A percentile compares a stretch with the other conserved stretches of the same genome.
These are phyloP conservation scores for Ogataea salicorniae DNA, from an alignment of 805 yeast genomes.

Conservation along the genomic window DNA sequence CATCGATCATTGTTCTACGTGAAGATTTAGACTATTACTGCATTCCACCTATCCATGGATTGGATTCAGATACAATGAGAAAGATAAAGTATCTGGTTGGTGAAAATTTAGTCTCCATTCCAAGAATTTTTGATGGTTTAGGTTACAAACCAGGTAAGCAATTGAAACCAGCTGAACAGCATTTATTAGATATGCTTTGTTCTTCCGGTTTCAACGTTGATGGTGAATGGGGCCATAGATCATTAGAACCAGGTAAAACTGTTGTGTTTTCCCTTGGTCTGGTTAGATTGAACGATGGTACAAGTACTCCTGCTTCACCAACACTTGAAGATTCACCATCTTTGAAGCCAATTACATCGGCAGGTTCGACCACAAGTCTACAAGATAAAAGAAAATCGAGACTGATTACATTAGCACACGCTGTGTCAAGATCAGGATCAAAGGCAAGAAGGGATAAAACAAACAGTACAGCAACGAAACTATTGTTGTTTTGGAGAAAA, in stretches of 20 bases:
- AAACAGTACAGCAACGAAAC: constrained; percentile 42
- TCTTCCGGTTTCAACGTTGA: constrained; percentile 70
- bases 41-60: constrained; percentile 65
- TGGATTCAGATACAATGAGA: constrained; percentile 55
- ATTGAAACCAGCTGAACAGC: constrained; percentile 89
- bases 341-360: constrained; percentile 28
- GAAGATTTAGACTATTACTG: constrained; percentile 94
- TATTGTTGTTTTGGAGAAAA: constrained; percentile 90
- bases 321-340: constrained; percentile 24
- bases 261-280: constrained; percentile 81
- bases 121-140: constrained; percentile 72
- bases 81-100: constrained; percentile 72
- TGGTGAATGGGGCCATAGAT: constrained; percentile 83
- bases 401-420: constrained; percentile 57
- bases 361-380: constrained; percentile 15
- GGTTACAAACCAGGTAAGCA: constrained; percentile 52
- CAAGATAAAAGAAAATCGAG: constrained; percentile 44
- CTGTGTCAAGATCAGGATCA: constrained; percentile 40
- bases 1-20: constrained; percentile 84
- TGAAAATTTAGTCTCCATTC: constrained; percentile 49
- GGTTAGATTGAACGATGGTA: constrained; percentile 44
- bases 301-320: constrained; percentile 11
- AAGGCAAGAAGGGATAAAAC: constrained; percentile 31
- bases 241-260: constrained; percentile 82
- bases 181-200: constrained; percentile 89